Base-by-base conservation (phyloP, 495 filamentous ascomycete species). In the Ramalina intermedia region DNA sequence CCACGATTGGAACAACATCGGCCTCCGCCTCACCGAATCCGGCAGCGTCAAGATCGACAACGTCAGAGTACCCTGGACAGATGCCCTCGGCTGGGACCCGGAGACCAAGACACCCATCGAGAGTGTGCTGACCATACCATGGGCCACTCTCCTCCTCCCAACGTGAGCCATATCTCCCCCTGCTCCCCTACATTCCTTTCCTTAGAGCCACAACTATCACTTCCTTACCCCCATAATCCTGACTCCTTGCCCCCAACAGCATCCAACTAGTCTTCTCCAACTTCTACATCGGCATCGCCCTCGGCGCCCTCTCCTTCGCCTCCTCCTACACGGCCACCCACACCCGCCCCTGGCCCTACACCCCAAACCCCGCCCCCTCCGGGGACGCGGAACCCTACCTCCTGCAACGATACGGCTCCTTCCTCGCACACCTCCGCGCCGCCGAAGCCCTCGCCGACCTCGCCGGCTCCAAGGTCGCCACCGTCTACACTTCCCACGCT, bases 231-330 rank as follows among this genome's bases (percentile, higher is more conserved):
- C 9, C 14, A 11, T 13, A 12, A 44, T 13, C n/a, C 44, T 26
- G 20, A 20, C 20, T 43, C 33, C 37, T 26, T 14, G 4, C 11
- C 46, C 37, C 8, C 17, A 9, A 36, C 16, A 66, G 58, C 12
- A 76, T 80, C 53, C 76, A 79, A 53, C 69, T 80, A 1, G 72
- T 78, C 48, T 81, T 80, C 61, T 65, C 63, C 50, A 78, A 79
- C 55, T 78, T 81, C 58, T 78, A 81, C 57, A 63, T 79, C 14
- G 76, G 76, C 35, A 79, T 80, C 45, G 71, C 75, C 2, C 63
- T 66, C 9, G 76, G 76, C 0, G 68, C 72, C 1, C 61, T 79
- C 3, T 59, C 68, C 14, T 67, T 65, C 47, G 72, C 73, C 16
- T 50, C 63, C 4, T 63, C 67, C 43, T 80, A 80, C 56, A 79